Evolutionary conservation across 441 rosid species (phyloP).

Genomic region (Erodium moschatum): DNA sequence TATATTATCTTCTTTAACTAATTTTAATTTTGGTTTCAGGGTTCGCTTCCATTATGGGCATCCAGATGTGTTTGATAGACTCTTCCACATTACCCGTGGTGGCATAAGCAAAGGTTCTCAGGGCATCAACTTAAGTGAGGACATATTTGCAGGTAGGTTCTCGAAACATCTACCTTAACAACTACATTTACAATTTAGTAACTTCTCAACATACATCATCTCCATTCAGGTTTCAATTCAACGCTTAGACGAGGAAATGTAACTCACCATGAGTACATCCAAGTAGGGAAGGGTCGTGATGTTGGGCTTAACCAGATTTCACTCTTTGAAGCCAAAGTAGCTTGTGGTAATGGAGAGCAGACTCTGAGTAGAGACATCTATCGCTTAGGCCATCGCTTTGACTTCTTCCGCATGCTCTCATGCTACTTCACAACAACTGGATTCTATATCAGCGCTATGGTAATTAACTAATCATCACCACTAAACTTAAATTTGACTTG

Average conservation of each 20-base stretch:
- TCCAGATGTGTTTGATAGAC: slow-evolving; percentile 87
- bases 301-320: slow-evolving; percentile 52
- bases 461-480: slow-evolving; percentile 24
- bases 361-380: slow-evolving; percentile 81
- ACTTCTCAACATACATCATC: slow-evolving; percentile 12
- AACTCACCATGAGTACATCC: slow-evolving; percentile 29
- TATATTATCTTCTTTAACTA: not conserved
- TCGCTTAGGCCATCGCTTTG: slow-evolving; percentile 85
- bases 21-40: slow-evolving; percentile 33
- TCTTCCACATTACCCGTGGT: slow-evolving; percentile 88
- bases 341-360: slow-evolving; percentile 95
- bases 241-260: slow-evolving; percentile 24
- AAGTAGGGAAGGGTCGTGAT: slow-evolving; percentile 23
- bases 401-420: slow-evolving; percentile 92
- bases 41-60: slow-evolving; percentile 93
- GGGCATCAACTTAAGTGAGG: slow-evolving; percentile 89
- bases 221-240: slow-evolving; percentile 39
- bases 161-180: not conserved
- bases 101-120: slow-evolving; percentile 94
- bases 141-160: slow-evolving; percentile 34
- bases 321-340: slow-evolving; percentile 93
- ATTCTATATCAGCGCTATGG: slow-evolving; percentile 78
- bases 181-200: slow-evolving; percentile 25
- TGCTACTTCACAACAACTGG: slow-evolving; percentile 78
- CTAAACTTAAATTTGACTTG: too few species aligned